Evolutionary conservation across 306 rosid genomes (phyloP), one percentile per base, ranked within the genome.

Genomic region (Lathyrus sativus): DNA sequence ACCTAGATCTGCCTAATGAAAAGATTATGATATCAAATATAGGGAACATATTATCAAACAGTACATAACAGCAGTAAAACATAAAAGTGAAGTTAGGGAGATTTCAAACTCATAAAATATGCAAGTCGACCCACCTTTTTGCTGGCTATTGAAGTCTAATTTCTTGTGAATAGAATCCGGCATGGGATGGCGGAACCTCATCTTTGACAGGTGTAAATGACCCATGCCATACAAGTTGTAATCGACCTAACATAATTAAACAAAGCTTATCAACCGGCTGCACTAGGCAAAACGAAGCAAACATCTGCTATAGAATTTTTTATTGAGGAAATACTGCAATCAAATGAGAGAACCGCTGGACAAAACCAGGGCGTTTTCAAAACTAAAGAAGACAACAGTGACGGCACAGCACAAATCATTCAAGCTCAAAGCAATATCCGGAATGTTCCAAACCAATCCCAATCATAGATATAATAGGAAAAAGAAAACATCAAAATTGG

Each of bases 221-320:
- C 96, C 88, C 98, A 92, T 92, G 80, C 98, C 98, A 63, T 86
- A 85, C 83, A 91, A 84, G 75, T 84, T 81, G 75, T 81, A 76
- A 62, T 84, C 88, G 57, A 81, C 70, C 88, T 84, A 66, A 53
- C 73, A 81, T 29, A 56, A 35, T 26, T 53, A 43, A 38, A 58
- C 35, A 67, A 66, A 55, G 59, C 46, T 59, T 44, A 66, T 59
- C 58, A 3, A 65, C 55, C 38, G 44, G 73, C 39, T 1, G 8
- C 45, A 12, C 56, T 24, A 26, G 49, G 63, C 39, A 53, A 57
- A 70, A 43, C 10, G 31, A 66, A 44, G 38, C 58, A 65, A 70
- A 75, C 65, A 58, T 46, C 49, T 28, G 72, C 9, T 39, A 9
- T 43, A 71, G 39, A 12, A 67, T 37, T 12, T 69, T 42, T 31